Conservation (phyloP, 1,139 yeast species). For the Kodamaea suecica region DNA sequence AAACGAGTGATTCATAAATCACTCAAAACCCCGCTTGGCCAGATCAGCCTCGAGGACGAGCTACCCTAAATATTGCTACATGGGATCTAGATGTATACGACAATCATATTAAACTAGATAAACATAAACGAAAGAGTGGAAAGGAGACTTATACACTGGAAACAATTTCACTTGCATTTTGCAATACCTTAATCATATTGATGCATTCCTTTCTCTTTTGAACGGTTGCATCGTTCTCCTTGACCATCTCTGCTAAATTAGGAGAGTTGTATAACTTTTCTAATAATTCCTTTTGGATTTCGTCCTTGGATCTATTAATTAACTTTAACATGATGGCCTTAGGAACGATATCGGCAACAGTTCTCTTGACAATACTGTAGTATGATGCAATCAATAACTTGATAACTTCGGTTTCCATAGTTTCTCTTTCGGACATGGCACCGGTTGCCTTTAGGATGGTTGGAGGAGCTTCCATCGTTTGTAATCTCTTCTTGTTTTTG, state of each 20-base stretch:
- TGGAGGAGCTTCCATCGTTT: slow-evolving; percentile 97
- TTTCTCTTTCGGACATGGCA: slow-evolving; percentile 90
- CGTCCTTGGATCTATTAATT: slow-evolving; percentile 78
- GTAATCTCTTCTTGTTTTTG: slow-evolving; percentile 90
- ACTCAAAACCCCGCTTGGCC: too few relatives aligned
- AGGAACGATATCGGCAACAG: slow-evolving; percentile 90
- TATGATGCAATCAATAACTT: slow-evolving; percentile 87
- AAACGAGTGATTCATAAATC: neutral
- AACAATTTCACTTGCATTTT: slow-evolving; percentile 88
- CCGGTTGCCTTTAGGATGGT: slow-evolving; percentile 93
- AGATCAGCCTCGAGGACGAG: too few relatives aligned
- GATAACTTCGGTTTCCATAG: slow-evolving; percentile 95
- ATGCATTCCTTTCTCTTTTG: slow-evolving; percentile 93
- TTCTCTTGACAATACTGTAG: slow-evolving; percentile 87
- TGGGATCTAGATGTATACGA: neutral
- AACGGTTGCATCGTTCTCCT: slow-evolving; percentile 89
- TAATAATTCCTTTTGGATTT: slow-evolving; percentile 83
- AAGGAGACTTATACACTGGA: slow-evolving; percentile 82
- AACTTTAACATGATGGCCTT: slow-evolving; percentile 93
- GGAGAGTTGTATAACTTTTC: slow-evolving; percentile 81
- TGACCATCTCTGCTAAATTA: slow-evolving; percentile 73
- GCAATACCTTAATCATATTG: slow-evolving; percentile 90
- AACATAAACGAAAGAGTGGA: too few relatives aligned
- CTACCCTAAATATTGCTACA: too few relatives aligned
- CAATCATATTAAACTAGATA: too few relatives aligned